Percentiles rank a stretch among this genome's conserved stretches.
Conservation (phyloP, 257 asterid species). For the Orobanche coerulescens region DNA sequence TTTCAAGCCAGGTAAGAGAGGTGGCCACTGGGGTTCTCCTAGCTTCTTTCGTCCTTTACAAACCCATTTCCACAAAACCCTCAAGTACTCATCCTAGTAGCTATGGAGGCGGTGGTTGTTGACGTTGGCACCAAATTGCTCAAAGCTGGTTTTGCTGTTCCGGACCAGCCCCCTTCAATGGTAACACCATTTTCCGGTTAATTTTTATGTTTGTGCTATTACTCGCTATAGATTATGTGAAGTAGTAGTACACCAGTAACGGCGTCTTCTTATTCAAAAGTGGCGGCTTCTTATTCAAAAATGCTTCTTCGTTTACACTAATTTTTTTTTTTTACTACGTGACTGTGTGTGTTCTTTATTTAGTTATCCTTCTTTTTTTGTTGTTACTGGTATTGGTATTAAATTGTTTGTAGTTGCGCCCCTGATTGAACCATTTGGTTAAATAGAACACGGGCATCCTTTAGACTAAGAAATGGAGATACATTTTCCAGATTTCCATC, state of each 20-base stretch:
- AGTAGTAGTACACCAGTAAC: background rate
- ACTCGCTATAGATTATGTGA: background rate
- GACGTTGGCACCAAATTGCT: constrained; percentile 81
- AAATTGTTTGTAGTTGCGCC: background rate
- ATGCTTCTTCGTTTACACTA: no score
- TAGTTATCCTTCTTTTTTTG: no score
- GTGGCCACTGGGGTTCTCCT: no score
- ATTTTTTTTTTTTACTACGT: no score
- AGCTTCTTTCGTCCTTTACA: no score
- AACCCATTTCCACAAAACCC: constrained; percentile 5
- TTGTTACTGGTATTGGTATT: constrained; percentile 3
- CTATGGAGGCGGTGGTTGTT: constrained; percentile 91
- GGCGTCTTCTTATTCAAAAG: background rate
- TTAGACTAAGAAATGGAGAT: background rate
- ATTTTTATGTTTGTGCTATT: background rate
- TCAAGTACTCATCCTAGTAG: background rate
- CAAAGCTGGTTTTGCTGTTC: constrained; percentile 88
- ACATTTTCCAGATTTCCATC: background rate
- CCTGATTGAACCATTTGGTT: constrained; percentile 4
- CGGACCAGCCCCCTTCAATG: constrained; percentile 96
- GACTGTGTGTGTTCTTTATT: background rate
- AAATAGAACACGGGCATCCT: constrained; percentile 3
- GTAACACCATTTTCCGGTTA: constrained; percentile 24
- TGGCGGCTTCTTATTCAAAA: no score
- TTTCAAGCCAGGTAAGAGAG: no score